Evolutionary conservation across 305 asterid genomes (phyloP), one percentile per base, ranked within the genome.

Genomic region (Fraxinus platypoda): DNA sequence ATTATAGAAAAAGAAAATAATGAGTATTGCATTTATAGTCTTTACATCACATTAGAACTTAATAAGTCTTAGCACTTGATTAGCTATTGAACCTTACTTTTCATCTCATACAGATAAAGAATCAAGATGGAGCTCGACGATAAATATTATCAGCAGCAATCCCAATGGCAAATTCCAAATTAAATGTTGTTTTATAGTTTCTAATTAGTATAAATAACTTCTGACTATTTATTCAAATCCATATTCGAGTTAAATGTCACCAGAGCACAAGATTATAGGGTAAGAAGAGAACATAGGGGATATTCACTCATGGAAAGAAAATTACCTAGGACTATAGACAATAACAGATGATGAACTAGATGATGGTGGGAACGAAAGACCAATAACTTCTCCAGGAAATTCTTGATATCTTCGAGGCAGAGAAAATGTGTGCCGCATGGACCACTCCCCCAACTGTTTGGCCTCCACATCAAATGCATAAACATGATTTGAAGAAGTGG

Each of bases 371-470:
- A 97, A 95, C 7, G 99, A 91, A 74, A 97, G 91, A 70, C 99
- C 99, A 66, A 92, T 93, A 64, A 97, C 99, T 88, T 93, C 99
- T 77, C 99, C 99, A 46, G 99, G 98, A 90, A 97, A 95, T 83
- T 97, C 99, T 87, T 92, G 98, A 82, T 90, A 97, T 85, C 94
- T 90, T 87, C 87, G 92, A 8, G 99, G 98, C 82, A 97, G 90
- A 75, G 94, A 88, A 87, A 88, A 92, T 1, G 99, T 91, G 77
- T 95, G 88, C 35, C 79, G 87, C 90, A 75, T 89, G 70, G 99
- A 97, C 99, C 98, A 97, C 83, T 95, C 98, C 37, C 98, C 97
- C 87, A 97, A 83, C 85, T 93, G 91, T 82, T 97, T 95, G 78
- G 98, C 95, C 84, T 97, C 99, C 86, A 97, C 99, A 86, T 97